Percentiles rank a stretch among this genome's conserved stretches.
Conservation (phyloP, 768 basidiomycete genomes). For the Pisolithus albus region DNA sequence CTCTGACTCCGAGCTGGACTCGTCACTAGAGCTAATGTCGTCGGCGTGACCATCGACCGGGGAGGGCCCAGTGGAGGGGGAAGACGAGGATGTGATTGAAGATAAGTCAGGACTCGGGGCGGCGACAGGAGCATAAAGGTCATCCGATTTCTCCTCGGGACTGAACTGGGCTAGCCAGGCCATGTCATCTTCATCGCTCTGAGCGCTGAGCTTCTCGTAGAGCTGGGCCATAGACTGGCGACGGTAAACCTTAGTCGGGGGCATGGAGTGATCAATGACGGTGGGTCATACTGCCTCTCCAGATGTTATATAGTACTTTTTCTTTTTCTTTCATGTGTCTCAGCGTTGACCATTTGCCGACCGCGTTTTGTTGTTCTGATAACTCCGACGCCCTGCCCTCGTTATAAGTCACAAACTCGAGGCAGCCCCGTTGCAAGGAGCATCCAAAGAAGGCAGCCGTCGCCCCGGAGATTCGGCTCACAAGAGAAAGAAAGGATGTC, state of each 20-base stretch:
- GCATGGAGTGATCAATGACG: slow-evolving; percentile 16
- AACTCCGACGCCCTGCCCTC: slow-evolving; percentile 32
- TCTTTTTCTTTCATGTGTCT: slow-evolving; percentile 33
- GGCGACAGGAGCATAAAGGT: slow-evolving; percentile 15
- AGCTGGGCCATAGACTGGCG: slow-evolving; percentile 32
- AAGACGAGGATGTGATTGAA: slow-evolving; percentile 23
- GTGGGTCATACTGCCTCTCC: slow-evolving; percentile 11
- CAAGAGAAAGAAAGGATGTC: slow-evolving; percentile 3
- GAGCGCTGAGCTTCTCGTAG: slow-evolving; percentile 29
- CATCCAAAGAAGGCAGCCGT: slow-evolving; percentile 9
- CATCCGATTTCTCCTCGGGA: slow-evolving; percentile 27
- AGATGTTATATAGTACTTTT: slow-evolving; percentile 26
- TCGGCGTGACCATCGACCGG: slow-evolving; percentile 10
- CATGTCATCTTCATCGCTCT: slow-evolving; percentile 30
- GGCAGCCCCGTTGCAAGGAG: slow-evolving; percentile 29
- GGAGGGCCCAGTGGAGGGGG: slow-evolving; percentile 10
- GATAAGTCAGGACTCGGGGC: slow-evolving; percentile 17
- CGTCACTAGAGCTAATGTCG: slow-evolving; percentile 7
- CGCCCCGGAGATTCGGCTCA: slow-evolving; percentile 14
- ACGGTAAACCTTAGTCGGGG: slow-evolving; percentile 25
- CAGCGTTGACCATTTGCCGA: slow-evolving; percentile 32
- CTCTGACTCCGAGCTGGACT: slow-evolving; percentile 22
- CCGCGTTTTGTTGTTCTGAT: slow-evolving; percentile 36
- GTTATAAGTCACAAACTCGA: slow-evolving; percentile 26
- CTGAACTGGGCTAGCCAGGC: slow-evolving; percentile 31